Evolutionary conservation across 1,284 basidiomycete genomes (phyloP).

Genomic region (Ustilago curta): DNA sequence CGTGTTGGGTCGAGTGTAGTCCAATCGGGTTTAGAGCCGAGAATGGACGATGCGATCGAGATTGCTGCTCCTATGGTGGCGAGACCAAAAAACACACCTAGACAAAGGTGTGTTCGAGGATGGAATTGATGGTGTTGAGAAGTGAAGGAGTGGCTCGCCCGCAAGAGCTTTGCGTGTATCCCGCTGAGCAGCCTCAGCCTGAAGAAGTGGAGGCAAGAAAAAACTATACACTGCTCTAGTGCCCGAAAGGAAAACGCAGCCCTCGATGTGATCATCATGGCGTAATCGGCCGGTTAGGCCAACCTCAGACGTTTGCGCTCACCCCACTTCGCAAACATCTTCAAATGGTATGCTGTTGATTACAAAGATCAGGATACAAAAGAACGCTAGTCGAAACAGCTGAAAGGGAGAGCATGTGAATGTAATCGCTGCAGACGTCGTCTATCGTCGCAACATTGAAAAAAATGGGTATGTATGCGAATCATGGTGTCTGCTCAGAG

Average conservation of each 20-base stretch:
- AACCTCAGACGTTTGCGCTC: background rate
- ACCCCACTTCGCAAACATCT: background rate
- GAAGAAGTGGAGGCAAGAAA: conserved; percentile 1
- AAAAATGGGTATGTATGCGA: conserved; percentile 4
- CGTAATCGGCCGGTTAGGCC: background rate
- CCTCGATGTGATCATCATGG: background rate
- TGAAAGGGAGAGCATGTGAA: background rate
- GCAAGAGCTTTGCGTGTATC: background rate
- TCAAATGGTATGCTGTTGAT: background rate
- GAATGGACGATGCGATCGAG: conserved; percentile 20
- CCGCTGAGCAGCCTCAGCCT: background rate
- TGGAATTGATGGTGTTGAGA: background rate
- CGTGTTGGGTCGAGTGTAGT: conserved; percentile 1
- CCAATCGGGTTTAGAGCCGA: conserved; percentile 12
- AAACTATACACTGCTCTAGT: conserved; percentile 10
- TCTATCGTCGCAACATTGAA: conserved; percentile 1
- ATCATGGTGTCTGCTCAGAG: background rate
- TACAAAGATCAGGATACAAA: background rate
- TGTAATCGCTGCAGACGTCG: conserved; percentile 2
- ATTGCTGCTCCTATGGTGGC: conserved; percentile 39
- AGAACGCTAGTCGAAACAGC: background rate
- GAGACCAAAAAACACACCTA: conserved; percentile 1
- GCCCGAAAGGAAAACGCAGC: background rate
- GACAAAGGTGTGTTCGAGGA: background rate
- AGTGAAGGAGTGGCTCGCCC: background rate